Percentiles rank a stretch among this genome's conserved stretches.
Conservation (phyloP, 768 basidiomycete genomes). For the Coprinopsis strossmayeri region DNA sequence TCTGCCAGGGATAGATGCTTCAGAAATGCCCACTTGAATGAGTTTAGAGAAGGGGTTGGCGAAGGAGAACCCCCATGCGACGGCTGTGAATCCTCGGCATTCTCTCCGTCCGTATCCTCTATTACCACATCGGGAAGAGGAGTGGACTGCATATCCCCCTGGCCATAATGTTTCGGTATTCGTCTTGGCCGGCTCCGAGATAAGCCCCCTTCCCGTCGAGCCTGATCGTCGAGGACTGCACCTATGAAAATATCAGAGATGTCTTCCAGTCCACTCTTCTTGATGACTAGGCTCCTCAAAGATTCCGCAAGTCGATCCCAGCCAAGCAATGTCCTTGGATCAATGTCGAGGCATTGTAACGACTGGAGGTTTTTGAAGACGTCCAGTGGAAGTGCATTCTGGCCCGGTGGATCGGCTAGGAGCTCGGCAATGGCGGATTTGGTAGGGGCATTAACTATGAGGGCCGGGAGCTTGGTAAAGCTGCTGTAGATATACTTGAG, state of each 20-base stretch:
- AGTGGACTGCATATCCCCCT: conserved; percentile 8
- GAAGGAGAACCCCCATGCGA: conserved; percentile 20
- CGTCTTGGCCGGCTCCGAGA: conserved; percentile 39
- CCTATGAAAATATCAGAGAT: conserved; percentile 70
- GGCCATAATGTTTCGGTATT: conserved; percentile 24
- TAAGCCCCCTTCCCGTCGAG: conserved; percentile 50
- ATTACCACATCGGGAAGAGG: conserved; percentile 12
- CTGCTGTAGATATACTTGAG: conserved; percentile 85
- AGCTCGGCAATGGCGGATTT: conserved; percentile 65
- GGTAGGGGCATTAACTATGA: conserved; percentile 59
- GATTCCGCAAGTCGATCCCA: conserved; percentile 76
- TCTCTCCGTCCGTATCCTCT: conserved; percentile 22
- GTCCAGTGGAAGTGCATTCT: conserved; percentile 75
- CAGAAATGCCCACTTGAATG: conserved; percentile 69
- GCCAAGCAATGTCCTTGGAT: conserved; percentile 74
- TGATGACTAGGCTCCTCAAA: conserved; percentile 67
- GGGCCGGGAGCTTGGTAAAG: conserved; percentile 85
- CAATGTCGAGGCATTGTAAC: conserved; percentile 72
- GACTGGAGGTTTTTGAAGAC: conserved; percentile 80
- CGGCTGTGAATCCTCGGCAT: conserved; percentile 9
- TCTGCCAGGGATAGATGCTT: conserved; percentile 72
- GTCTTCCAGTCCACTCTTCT: conserved; percentile 77
- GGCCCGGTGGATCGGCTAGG: conserved; percentile 57
- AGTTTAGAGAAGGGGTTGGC: conserved; percentile 36
- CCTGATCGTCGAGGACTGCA: conserved; percentile 74